Evolutionary conservation across 208 protist species (phyloP), one percentile per base, ranked within the genome.

Genomic region (Zelonia costaricensis): DNA sequence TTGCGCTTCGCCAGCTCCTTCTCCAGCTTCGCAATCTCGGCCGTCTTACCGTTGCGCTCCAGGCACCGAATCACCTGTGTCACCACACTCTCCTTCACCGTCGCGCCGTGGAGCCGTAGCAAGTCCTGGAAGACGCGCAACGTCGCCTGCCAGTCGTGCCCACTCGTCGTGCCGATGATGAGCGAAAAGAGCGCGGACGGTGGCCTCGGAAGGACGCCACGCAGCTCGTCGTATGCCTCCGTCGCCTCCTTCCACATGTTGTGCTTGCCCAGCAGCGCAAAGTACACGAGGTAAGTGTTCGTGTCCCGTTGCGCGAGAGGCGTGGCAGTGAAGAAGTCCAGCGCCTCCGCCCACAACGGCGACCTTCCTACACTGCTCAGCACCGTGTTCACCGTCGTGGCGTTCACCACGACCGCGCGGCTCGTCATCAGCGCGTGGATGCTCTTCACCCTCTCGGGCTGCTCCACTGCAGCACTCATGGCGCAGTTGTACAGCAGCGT

Each of bases 401-500:
- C 20, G 53, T 96, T 96, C 3, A 68, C 56, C 4, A 33, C 31
- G 13, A 96, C 75, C 13, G 43, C 63, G 15, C 66, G 64, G 54
- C 63, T 56, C 27, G 57, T 52, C 91, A 96, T 96, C 0, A 69
- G 27, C 15, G 45, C 48, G 36, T 83, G 78, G 0, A 91, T 43
- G 13, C 47, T 38, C 25, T 82, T 73, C 13, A 84, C 71, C 27
- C 79, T 71, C 13, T 85, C 76, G 1, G 73, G 63, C 9, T 80
- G 69, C n/a, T 90, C 85, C 16, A 94, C 82, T 0, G 85, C 78
- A 0, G 91, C 82, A 52, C 83, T 86, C 31, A 96, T 57, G 12
- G 83, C 87, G 46, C 91, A 96, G 56, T 96, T 96, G 73, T 92
- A 94, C 8, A 96, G 35, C n/a, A 96, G 72, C 15, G 86, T 92